phyloP scores from a whole-genome alignment of 2,329 filamentous ascomycete species.

The Venturia oleaginea region DNA sequence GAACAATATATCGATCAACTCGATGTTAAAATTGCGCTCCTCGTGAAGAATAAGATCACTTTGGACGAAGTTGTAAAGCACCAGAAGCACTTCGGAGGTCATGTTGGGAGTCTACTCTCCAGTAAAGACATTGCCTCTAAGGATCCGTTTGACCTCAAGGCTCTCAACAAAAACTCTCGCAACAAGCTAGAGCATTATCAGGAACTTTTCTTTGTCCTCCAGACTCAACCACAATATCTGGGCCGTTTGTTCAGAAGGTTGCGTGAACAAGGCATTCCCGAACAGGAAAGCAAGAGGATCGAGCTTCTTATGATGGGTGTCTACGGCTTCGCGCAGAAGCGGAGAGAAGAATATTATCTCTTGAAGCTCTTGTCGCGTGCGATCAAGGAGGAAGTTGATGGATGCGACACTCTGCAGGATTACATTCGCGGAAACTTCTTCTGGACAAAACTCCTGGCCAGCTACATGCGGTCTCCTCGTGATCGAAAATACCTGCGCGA shows the following conservation, averaged over 20 bases:
- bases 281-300: conserved; percentile 87
- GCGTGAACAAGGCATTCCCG: conserved; percentile 72
- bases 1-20: conserved; percentile 98
- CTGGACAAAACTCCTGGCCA: conserved; percentile 77
- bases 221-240: conserved; percentile 93
- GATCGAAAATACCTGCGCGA: conserved; percentile 90
- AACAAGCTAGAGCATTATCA: conserved; percentile 96
- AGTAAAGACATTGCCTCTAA: conserved; percentile 82
- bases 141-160: conserved; percentile 93
- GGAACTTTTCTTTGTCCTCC: conserved; percentile 92
- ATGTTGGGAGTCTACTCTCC: conserved; percentile 73
- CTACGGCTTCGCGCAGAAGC: conserved; percentile 95
- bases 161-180: conserved; percentile 90
- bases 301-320: conserved; percentile 93
- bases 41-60: conserved; percentile 99
- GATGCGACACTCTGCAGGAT: conserved; percentile 65
- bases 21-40: conserved; percentile 95
- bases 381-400: conserved; percentile 76
- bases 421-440: conserved; percentile 87
- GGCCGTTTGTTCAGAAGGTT: conserved; percentile 78
- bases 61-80: conserved; percentile 95
- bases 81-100: conserved; percentile 90
- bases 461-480: conserved; percentile 82
- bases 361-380: conserved; percentile 79
- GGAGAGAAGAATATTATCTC: conserved; percentile 92